phyloP scores from a whole-genome alignment of 2,329 filamentous ascomycete genomes.

The Epichloe scottii region DNA sequence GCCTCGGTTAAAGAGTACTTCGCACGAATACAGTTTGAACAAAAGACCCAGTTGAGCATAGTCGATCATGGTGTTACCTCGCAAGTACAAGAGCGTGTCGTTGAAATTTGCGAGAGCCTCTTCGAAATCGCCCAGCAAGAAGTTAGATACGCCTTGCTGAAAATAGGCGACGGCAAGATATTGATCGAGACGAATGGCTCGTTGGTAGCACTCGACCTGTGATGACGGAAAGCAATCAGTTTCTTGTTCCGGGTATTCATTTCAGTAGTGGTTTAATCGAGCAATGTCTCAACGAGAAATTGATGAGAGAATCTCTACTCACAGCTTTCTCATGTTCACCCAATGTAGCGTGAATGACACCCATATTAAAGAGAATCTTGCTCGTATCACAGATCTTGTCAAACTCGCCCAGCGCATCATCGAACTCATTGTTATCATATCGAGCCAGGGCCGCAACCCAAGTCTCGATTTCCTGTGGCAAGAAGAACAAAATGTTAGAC shows the following conservation, averaged over 20 bases:
- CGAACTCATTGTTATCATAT: constrained; percentile 97
- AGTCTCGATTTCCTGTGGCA: constrained; percentile 82
- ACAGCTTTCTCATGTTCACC: constrained; percentile 94
- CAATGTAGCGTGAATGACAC: constrained; percentile 91
- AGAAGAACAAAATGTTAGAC: not conserved
- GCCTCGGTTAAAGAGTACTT: constrained; percentile 93
- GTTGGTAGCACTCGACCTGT: constrained; percentile 89
- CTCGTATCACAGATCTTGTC: constrained; percentile 85
- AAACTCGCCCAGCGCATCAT: constrained; percentile 74
- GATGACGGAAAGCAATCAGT: not conserved
- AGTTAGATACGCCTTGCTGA: constrained; percentile 96
- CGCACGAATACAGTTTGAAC: constrained; percentile 95
- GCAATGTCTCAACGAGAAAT: not conserved
- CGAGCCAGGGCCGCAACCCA: constrained; percentile 85
- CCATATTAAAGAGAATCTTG: constrained; percentile 97
- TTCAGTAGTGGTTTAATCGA: not conserved
- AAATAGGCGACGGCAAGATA: constrained; percentile 98
- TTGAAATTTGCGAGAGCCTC: constrained; percentile 98
- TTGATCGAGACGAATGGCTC: constrained; percentile 78
- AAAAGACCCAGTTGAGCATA: constrained; percentile 91
- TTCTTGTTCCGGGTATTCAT: not conserved
- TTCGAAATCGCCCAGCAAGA: constrained; percentile 91
- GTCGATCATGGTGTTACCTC: constrained; percentile 95
- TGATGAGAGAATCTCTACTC: constrained; percentile 25
- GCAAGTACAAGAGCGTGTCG: constrained; percentile 85